A percentile compares a stretch with the other conserved stretches of the same genome.
phyloP scores from a whole-genome alignment of 345 rosid species.

The Eucalyptus erythrocorys region DNA sequence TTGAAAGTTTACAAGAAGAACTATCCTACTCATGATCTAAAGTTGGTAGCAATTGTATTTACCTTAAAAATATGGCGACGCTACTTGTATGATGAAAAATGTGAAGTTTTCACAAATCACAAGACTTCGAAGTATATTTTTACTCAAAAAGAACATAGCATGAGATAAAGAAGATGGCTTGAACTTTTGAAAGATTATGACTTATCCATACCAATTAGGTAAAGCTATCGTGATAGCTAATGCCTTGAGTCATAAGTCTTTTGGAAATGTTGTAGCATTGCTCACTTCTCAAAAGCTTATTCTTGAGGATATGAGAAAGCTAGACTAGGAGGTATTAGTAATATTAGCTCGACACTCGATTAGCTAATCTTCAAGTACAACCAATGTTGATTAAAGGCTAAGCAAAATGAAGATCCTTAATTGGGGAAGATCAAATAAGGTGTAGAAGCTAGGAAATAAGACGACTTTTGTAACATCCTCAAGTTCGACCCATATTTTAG shows the following conservation, averaged over 20 bases:
- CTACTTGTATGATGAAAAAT: too few species aligned
- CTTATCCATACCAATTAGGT: not conserved
- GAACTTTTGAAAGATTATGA: not conserved
- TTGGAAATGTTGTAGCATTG: not conserved
- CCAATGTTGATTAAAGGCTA: too few species aligned
- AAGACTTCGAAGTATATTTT: not conserved
- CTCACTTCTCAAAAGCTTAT: not conserved
- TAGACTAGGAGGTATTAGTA: not conserved
- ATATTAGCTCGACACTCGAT: accelerated
- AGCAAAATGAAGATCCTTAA: not conserved
- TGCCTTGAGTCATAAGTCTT: not conserved
- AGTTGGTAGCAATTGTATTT: too few species aligned
- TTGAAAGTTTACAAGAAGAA: too few species aligned
- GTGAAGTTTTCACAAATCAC: not conserved
- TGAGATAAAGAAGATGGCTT: not conserved
- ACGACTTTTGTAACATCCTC: too few species aligned
- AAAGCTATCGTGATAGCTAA: accelerated
- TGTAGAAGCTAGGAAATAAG: not conserved
- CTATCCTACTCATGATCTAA: too few species aligned
- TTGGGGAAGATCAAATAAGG: not conserved
- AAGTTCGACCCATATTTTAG: too few species aligned
- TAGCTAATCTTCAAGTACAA: not conserved
- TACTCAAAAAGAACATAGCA: not conserved
- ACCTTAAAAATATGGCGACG: not conserved
- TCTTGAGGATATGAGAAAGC: not conserved